A percentile compares a stretch with the other conserved stretches of the same genome.
Evolutionary conservation across 176 grass and related monocot genomes (phyloP).

Genomic region (Eleusine coracana): DNA sequence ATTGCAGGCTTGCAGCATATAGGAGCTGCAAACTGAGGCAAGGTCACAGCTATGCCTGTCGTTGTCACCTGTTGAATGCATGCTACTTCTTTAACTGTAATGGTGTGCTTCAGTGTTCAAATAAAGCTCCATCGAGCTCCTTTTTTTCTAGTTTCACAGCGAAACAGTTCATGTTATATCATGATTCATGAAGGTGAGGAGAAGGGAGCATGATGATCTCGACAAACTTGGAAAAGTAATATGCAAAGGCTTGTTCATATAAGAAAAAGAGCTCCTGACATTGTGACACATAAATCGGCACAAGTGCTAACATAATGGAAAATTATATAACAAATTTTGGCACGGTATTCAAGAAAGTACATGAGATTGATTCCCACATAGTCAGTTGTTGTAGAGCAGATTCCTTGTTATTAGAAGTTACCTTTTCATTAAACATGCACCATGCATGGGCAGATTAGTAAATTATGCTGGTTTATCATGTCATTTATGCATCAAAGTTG

Average conservation of each 20-base stretch:
- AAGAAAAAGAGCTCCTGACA: background rate
- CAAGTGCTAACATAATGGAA: background rate
- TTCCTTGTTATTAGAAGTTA: background rate
- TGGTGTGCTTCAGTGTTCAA: background rate
- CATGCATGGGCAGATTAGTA: background rate
- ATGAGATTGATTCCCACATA: slow-evolving; percentile 7
- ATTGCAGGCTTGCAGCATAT: background rate
- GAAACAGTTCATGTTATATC: background rate
- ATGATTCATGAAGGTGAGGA: background rate
- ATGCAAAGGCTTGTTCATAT: background rate
- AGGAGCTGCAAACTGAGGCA: slow-evolving; percentile 4
- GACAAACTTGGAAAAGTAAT: slow-evolving; percentile 6
- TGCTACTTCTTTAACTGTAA: background rate
- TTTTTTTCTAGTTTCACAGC: background rate
- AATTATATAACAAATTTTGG: background rate
- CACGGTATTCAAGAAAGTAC: background rate
- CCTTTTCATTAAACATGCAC: background rate
- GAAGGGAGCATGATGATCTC: background rate
- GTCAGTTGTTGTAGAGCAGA: background rate
- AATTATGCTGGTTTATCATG: background rate
- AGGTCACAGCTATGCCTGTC: background rate
- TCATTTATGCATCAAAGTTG: slow-evolving; percentile 12
- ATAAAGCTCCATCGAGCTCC: background rate
- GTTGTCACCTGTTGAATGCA: background rate
- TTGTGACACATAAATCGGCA: background rate